A percentile compares a stretch with the other conserved stretches of the same genome.
Conservation (phyloP, 805 yeast species). For the Candida silvicultrix region DNA sequence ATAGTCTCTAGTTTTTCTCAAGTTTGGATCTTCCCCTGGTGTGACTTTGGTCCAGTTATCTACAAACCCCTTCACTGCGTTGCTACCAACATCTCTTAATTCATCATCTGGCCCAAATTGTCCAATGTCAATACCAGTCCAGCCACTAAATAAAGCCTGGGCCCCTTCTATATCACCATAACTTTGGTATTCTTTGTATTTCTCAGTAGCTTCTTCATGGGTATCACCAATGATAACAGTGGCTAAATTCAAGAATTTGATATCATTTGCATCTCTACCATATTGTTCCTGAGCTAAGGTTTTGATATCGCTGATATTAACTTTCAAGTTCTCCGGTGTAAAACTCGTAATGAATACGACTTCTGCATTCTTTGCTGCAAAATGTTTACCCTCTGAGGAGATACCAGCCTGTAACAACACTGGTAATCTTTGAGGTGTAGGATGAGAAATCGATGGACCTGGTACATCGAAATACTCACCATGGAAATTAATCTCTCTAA, state of each 20-base stretch:
- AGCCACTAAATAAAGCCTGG: conserved; percentile 33
- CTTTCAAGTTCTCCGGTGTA: conserved; percentile 22
- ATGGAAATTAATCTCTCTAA: conserved; percentile 27
- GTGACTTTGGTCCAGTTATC: conserved; percentile 22
- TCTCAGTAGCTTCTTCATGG: conserved; percentile 29
- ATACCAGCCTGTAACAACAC: conserved; percentile 33
- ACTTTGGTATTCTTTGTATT: conserved; percentile 21
- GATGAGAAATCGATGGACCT: conserved; percentile 30
- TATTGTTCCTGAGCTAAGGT: conserved; percentile 24
- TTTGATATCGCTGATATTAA: conserved; percentile 23
- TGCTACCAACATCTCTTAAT: conserved; percentile 21
- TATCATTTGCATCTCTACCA: conserved; percentile 26
- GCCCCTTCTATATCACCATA: conserved; percentile 32
- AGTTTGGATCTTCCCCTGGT: conserved; percentile 12
- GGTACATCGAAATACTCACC: conserved; percentile 31
- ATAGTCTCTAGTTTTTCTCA: conserved; percentile 9
- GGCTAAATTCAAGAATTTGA: conserved; percentile 28
- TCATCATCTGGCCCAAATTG: conserved; percentile 27
- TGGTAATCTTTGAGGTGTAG: conserved; percentile 33
- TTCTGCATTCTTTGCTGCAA: conserved; percentile 34
- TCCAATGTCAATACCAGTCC: conserved; percentile 34
- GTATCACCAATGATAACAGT: conserved; percentile 30
- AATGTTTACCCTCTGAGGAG: conserved; percentile 27
- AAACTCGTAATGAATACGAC: neutral
- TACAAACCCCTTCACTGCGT: conserved; percentile 23